Evolutionary conservation across 495 filamentous ascomycete species (phyloP), one percentile per base, ranked within the genome.

Genomic region (Neurospora pannonica): DNA sequence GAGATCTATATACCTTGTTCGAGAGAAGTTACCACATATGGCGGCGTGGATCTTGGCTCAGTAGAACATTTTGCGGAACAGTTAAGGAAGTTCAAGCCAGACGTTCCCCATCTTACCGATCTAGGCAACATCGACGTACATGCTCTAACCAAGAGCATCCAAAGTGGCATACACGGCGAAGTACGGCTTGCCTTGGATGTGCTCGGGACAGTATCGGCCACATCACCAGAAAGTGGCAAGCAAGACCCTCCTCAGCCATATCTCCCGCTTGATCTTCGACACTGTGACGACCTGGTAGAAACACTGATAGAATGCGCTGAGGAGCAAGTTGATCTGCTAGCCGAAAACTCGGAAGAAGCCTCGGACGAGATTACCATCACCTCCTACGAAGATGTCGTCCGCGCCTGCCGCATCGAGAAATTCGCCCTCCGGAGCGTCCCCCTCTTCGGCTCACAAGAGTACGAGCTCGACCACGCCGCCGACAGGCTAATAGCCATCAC

Each of bases 401-500:
- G 94, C 48, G 91, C 90, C 37, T 93, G 91, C 76, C 90, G 90
- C 40, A 78, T 86, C 5, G 95, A 99, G 81, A 86, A 88, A 72
- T 86, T 92, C 36, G 84, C 86, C 3, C 81, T 98, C 54, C 89
- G 91, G 71, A 90, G 92, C 54, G 86, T 92, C 38, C 88, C 89
- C 17, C 85, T 89, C 60, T 92, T 96, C 78, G 96, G 94, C 7
- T 90, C 90, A n/a, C 78, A 87, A 37, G 92, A 90, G 36, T 94
- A 97, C 79, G 89, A 95, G 36, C 87, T 97, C 5, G 93, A 98
- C 79, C 90, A 92, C 36, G 92, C 94, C 5, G 93, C 92, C 0
- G 96, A 98, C 78, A 89, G 91, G 75, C 82, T 99, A 28, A 90
- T 98, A 42, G 95, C 94, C 79, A 92, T 97, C 73, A 97, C 94